Conservation (phyloP, 2,329 filamentous ascomycete species). For the Emmonsia crescens region DNA sequence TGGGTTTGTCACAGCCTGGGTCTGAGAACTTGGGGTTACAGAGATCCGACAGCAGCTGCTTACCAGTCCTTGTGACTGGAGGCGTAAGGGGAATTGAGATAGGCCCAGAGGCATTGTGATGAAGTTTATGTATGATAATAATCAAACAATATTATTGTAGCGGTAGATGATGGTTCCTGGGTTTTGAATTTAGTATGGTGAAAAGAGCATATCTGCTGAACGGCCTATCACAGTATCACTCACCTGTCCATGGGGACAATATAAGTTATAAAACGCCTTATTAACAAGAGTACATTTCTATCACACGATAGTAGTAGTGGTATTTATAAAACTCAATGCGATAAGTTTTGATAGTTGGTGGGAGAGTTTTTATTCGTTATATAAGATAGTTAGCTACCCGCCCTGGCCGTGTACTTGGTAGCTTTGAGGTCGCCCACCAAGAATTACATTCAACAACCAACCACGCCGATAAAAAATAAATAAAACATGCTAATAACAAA, state of each 20-base stretch:
- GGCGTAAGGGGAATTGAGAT: not conserved
- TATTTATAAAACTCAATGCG: not conserved
- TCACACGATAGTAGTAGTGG: not conserved
- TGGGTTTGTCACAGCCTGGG: not conserved
- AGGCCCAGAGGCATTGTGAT: not conserved
- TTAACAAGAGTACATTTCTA: not conserved
- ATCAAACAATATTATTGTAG: not conserved
- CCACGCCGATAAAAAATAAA: too few relatives aligned
- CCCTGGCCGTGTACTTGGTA: too few relatives aligned
- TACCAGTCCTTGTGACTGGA: not conserved
- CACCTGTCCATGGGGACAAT: not conserved
- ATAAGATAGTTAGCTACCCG: too few relatives aligned
- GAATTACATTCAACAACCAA: too few relatives aligned
- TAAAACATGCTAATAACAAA: too few relatives aligned
- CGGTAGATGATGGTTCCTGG: not conserved
- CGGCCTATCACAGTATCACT: not conserved
- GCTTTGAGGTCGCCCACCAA: too few relatives aligned
- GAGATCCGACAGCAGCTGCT: not conserved
- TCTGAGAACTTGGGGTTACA: not conserved
- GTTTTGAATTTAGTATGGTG: not conserved
- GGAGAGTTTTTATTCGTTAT: too few relatives aligned
- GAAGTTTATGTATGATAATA: not conserved
- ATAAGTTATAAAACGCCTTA: not conserved
- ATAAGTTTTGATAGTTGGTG: too few relatives aligned
- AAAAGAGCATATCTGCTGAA: not conserved